Evolutionary conservation across 1,284 basidiomycete genomes (phyloP).

Genomic region (Trichosporon faecale): DNA sequence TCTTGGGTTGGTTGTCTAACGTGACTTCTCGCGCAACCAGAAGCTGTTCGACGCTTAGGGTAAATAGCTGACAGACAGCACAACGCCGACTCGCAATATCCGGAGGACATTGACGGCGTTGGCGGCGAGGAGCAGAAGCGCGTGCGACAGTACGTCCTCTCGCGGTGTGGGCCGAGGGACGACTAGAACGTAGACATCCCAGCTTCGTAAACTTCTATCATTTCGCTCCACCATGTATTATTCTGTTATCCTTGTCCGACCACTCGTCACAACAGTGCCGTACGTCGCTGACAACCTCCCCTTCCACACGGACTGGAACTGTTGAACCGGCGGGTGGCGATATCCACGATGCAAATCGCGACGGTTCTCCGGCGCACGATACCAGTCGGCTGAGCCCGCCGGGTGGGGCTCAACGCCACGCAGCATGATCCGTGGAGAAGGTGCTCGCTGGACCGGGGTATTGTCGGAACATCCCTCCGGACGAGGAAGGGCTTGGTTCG

Average conservation of each 20-base stretch:
- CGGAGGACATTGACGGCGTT: conserved; percentile 81
- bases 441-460: neutral
- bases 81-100: conserved; percentile 74
- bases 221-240: neutral
- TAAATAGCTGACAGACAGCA: conserved; percentile 55
- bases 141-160: conserved; percentile 66
- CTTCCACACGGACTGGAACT: no score
- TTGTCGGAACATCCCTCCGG: neutral
- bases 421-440: no score
- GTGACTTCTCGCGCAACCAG: no score
- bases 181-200: conserved; percentile 22
- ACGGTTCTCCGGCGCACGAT: neutral
- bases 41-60: no score
- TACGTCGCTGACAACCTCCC: no score
- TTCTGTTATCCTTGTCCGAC: neutral
- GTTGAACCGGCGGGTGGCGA: no score
- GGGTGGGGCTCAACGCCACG: neutral
- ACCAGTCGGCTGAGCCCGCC: neutral
- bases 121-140: conserved; percentile 79
- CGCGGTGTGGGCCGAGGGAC: conserved; percentile 46
- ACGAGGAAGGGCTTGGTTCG: neutral
- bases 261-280: no score
- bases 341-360: no score
- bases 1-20: no score
- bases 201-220: neutral